phyloP scores from a whole-genome alignment of 208 protist species.

The Leishmania braziliensis region DNA sequence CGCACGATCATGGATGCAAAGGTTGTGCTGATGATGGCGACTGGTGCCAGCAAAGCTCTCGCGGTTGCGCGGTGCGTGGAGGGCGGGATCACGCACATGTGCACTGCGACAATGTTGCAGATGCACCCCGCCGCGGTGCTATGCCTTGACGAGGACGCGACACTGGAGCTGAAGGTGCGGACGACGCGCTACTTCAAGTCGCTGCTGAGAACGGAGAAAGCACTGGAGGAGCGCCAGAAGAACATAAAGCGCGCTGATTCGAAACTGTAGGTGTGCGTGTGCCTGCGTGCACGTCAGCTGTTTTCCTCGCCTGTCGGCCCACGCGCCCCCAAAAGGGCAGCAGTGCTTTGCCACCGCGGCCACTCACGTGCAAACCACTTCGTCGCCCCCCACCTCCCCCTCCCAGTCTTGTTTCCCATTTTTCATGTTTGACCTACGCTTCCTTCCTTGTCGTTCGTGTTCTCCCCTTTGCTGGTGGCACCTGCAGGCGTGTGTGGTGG shows the following conservation, averaged over 20 bases:
- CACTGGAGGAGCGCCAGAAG: constrained; percentile 54
- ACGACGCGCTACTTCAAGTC: constrained; percentile 95
- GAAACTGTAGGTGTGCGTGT: constrained; percentile 46
- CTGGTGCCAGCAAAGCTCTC: constrained; percentile 87
- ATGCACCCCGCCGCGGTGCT: constrained; percentile 85
- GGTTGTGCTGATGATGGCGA: constrained; percentile 93
- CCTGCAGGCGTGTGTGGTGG: not conserved
- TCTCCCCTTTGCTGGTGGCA: not conserved
- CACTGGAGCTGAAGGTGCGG: constrained; percentile 93
- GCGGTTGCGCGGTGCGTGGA: constrained; percentile 92
- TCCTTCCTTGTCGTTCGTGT: not conserved
- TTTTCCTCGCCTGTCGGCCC: not conserved
- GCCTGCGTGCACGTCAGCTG: too few species aligned
- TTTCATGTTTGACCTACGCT: not conserved
- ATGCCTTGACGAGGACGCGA: constrained; percentile 92
- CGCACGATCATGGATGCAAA: constrained; percentile 89
- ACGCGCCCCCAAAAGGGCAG: not conserved
- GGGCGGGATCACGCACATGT: constrained; percentile 92
- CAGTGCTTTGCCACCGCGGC: not conserved
- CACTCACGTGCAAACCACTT: not conserved
- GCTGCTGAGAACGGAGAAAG: constrained; percentile 69
- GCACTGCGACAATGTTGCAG: constrained; percentile 92
- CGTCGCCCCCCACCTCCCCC: not conserved
- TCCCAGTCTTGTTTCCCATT: not conserved
- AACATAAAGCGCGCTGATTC: constrained; percentile 34